Conservation (phyloP, 2,329 filamentous ascomycete genomes). For the Colletotrichum cuscutae region DNA sequence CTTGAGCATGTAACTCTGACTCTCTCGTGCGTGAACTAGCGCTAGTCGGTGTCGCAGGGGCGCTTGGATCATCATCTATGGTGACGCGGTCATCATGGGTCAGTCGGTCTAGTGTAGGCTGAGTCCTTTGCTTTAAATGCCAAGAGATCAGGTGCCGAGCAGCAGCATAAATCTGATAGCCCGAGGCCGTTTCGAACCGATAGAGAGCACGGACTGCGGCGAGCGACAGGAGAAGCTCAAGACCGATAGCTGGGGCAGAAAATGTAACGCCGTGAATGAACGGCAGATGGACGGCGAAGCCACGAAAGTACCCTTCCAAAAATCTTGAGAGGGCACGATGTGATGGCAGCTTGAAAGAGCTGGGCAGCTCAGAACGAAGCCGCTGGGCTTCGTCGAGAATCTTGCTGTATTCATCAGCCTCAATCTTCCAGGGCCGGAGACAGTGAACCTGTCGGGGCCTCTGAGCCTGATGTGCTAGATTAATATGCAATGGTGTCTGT, state of each 20-base stretch:
- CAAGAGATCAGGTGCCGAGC: slow-evolving; percentile 64
- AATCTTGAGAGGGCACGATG: slow-evolving; percentile 58
- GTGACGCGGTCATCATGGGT: slow-evolving; percentile 1
- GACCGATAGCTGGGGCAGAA: slow-evolving; percentile 53
- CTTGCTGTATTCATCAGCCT: slow-evolving; percentile 24
- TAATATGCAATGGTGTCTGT: background rate
- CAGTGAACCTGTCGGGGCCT: background rate
- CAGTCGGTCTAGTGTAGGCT: slow-evolving; percentile 43
- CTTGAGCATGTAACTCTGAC: too few species aligned
- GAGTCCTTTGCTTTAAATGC: slow-evolving; percentile 59
- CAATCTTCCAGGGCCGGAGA: slow-evolving; percentile 34
- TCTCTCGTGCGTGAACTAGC: too few species aligned
- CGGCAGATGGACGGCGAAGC: slow-evolving; percentile 60
- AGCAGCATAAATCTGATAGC: slow-evolving; percentile 66
- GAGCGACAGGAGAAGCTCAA: slow-evolving; percentile 60
- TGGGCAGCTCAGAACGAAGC: slow-evolving; percentile 48
- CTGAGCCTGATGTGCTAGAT: background rate
- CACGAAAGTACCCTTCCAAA: slow-evolving; percentile 61
- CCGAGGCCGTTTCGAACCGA: slow-evolving; percentile 59
- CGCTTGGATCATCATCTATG: too few species aligned
- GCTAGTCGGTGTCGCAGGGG: too few species aligned
- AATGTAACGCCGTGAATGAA: slow-evolving; percentile 62
- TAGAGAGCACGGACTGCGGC: slow-evolving; percentile 60
- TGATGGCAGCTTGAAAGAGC: slow-evolving; percentile 58
- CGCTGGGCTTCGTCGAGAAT: slow-evolving; percentile 34